Base-by-base conservation (phyloP, 2,329 filamentous ascomycete genomes). In the Hypomyces perniciosus region DNA sequence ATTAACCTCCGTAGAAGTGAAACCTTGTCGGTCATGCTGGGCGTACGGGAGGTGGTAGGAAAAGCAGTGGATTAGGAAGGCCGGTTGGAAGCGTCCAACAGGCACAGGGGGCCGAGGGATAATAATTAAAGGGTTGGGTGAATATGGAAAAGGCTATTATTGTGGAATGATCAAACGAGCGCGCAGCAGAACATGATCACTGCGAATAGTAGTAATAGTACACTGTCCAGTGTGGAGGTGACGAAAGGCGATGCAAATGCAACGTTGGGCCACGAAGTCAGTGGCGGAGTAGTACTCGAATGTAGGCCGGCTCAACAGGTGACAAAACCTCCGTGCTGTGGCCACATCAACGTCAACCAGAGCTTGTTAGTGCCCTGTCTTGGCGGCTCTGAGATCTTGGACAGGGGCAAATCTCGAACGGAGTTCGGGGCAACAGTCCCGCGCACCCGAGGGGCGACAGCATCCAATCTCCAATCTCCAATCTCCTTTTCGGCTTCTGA, bases 1-100 rank as follows among this genome's bases (percentile, higher is more conserved):
- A 96, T 75, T 86, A 93, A 95, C 61, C 75, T 75, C 59, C 74
- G 61, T 69, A 76, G 50, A 66, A 77, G 50, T 68, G 72, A 68
- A 72, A 78, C 60, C 70, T 74, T 64, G 55, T 80, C 77, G 45
- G 78, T 76, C 79, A 82, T 83, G 56, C 41, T 46, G 46, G 30
- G 10, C 29, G 13, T 8, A 28, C 27, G 13, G 20, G 13, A 41
- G 45, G n/a, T 5, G 38, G n/a, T 6, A 44, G n/a, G 31, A 9
- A 34, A 31, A 20, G 37, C 6, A 33, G 3, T 43, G 8, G 34
- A 28, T 2, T 8, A 42, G 26, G 26, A 31, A 28, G 30, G 29
- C 31, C 34, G n/a, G 35, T 27, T 27, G 20, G 35, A 40, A 42
- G 52, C 44, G 50, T 44, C 38, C 46, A 40, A 35, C 2, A 44